Evolutionary conservation across 805 yeast genomes (phyloP).

Genomic region (Pichia thaimueangensis): DNA sequence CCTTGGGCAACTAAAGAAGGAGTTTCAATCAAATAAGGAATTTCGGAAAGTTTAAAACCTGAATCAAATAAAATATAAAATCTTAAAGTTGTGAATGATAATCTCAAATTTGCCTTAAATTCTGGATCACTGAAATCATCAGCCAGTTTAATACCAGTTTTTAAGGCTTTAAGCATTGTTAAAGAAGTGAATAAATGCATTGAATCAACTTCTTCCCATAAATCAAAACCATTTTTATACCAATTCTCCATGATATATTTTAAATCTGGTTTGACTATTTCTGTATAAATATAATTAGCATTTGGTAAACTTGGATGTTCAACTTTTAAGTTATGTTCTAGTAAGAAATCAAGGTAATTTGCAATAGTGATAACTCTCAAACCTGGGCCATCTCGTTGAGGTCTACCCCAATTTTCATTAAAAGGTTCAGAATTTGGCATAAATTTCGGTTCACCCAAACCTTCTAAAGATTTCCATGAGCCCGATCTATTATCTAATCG

Average conservation of each 20-base stretch:
- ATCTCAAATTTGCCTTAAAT: slow-evolving; percentile 28
- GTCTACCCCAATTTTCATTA: slow-evolving; percentile 79
- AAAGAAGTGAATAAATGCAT: slow-evolving; percentile 74
- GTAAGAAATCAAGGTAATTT: slow-evolving; percentile 44
- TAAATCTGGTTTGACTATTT: slow-evolving; percentile 64
- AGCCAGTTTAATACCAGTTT: slow-evolving; percentile 44
- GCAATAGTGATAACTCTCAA: slow-evolving; percentile 62
- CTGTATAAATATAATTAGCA: slow-evolving; percentile 37
- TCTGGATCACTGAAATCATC: slow-evolving; percentile 24
- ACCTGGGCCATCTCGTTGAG: slow-evolving; percentile 94
- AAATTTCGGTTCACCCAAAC: slow-evolving; percentile 90
- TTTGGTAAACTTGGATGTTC: slow-evolving; percentile 25
- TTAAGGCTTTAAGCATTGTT: slow-evolving; percentile 65
- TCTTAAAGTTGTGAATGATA: slow-evolving; percentile 31
- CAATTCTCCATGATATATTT: slow-evolving; percentile 56
- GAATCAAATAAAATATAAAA: slow-evolving; percentile 34
- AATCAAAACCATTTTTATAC: slow-evolving; percentile 66
- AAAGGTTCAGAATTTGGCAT: slow-evolving; percentile 59
- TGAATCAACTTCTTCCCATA: slow-evolving; percentile 86
- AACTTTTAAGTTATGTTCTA: slow-evolving; percentile 25
- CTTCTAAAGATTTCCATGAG: slow-evolving; percentile 40
- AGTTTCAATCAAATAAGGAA: slow-evolving; percentile 64
- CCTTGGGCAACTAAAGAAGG: slow-evolving; percentile 39
- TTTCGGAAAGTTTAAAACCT: slow-evolving; percentile 34
- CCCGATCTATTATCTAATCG: slow-evolving; percentile 68